Conservation (phyloP, 768 basidiomycete species). For the Rhodocollybia butyracea region DNA sequence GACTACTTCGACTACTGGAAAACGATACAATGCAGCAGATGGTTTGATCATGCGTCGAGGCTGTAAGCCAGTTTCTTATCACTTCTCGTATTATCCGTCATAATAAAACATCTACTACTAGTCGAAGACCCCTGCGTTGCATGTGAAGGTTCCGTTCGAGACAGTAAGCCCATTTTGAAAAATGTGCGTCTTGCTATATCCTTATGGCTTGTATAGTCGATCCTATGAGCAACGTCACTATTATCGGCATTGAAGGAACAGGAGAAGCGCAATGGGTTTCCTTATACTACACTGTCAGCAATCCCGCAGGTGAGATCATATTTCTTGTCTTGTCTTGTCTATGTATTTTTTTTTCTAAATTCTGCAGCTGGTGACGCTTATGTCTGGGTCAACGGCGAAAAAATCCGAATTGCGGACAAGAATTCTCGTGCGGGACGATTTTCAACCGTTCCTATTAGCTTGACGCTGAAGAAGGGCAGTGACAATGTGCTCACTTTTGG, state of each 20-base stretch:
- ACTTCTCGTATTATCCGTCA: not conserved
- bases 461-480: conserved; percentile 10
- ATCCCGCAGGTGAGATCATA: conserved; percentile 8
- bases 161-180: not conserved
- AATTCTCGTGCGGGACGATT: conserved; percentile 15
- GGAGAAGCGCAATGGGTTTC: conserved; percentile 30
- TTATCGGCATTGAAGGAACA: conserved; percentile 24
- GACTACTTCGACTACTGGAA: conserved; percentile 1
- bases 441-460: conserved; percentile 11
- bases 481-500: conserved; percentile 14
- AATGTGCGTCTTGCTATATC: not conserved
- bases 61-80: not conserved
- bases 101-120: not conserved
- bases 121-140: not conserved
- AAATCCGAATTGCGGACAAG: conserved; percentile 11
- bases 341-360: conserved; percentile 10
- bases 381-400: conserved; percentile 14
- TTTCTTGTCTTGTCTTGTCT: conserved; percentile 23
- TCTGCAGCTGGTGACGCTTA: conserved; percentile 13
- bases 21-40: not conserved
- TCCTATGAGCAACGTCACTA: conserved; percentile 21
- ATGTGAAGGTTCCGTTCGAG: not conserved
- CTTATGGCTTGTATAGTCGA: not conserved
- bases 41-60: conserved; percentile 3
- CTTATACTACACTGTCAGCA: conserved; percentile 18